Evolutionary conservation across 23 red algal genomes (phyloP), one percentile per base, ranked within the genome.

Genomic region (Gracilaria vermiculophylla): DNA sequence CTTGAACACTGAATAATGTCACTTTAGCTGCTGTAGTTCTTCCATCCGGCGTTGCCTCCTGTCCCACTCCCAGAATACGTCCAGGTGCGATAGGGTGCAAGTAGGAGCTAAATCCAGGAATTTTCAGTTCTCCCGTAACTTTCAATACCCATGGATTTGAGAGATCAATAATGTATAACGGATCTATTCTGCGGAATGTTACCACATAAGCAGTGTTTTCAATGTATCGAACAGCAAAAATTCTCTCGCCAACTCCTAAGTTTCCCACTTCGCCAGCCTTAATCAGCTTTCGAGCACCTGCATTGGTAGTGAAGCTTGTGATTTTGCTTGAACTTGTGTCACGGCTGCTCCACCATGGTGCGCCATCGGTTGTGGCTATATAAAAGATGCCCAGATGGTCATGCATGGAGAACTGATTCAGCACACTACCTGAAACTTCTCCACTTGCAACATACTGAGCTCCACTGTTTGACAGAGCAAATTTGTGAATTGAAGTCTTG

Each of bases 321-420:
- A 92, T 65, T 31, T 74, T 92, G 51, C 77, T 82, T 37, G 58
- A 53, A 33, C 52, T 76, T 39, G 21, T 25, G 61, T 92, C 74
- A 11, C 88, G 88, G 28, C 19, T 28, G 11, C 74, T 36, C 62
- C 88, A 81, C 88, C 88, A 92, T 8, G 76, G 60, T 51, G 77
- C 78, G 17, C 88, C 88, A 69, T 92, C 88, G 2, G 88, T 92
- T 8, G 88, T 92, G 3, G 88, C 88, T 29, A 92, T 82, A 52
- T 69, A 92, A 45, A 92, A 82, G n/a, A 47, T 69, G 13, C 77
- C 77, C 10, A 76, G 37, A 45, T 54, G 74, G 14, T 82, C 88
- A 49, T 92, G 88, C 78, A 92, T 83, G 13, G 88, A 40, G 67
- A 90, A 90, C 86, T 90, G 86, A 52, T 90, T 90, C 37, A 90